These are phyloP conservation scores for Parascedosporium putredinis DNA, from an alignment of 2,329 filamentous ascomycete genomes.

Conservation along the genomic window DNA sequence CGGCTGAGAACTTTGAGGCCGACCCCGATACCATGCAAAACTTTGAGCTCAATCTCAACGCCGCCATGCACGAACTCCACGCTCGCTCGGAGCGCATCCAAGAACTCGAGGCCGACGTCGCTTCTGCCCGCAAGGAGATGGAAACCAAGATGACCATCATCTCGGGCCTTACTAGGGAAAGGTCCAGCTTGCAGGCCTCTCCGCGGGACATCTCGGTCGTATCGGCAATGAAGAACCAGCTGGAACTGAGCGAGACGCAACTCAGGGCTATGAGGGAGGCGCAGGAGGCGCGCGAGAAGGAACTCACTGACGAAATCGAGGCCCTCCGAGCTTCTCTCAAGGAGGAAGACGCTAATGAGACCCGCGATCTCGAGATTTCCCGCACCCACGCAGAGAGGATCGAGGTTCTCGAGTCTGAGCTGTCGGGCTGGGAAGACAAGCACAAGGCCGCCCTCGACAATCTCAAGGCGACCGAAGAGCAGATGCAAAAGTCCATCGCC, in stretches of 20 bases:
- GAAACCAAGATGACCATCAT: constrained; percentile 95
- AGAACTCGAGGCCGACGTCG: constrained; percentile 75
- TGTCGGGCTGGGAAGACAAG: constrained; percentile 64
- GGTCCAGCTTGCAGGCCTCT: constrained; percentile 74
- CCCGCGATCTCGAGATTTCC: constrained; percentile 20
- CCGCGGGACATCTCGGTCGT: constrained; percentile 89
- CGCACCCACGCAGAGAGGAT: constrained; percentile 46
- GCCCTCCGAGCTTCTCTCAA: constrained; percentile 48
- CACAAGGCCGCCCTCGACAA: constrained; percentile 61
- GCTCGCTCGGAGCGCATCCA: constrained; percentile 80
- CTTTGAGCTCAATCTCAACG: constrained; percentile 84
- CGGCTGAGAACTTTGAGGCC: constrained; percentile 71
- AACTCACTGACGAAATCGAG: constrained; percentile 62
- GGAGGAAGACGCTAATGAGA: constrained; percentile 18
- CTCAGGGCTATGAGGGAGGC: constrained; percentile 63
- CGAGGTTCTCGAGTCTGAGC: constrained; percentile 56
- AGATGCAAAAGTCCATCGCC: constrained; percentile 60
- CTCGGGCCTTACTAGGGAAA: constrained; percentile 81
- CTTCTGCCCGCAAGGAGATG: constrained; percentile 85
- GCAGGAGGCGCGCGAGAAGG: constrained; percentile 63
- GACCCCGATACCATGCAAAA: constrained; percentile 79
- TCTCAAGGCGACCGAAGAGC: constrained; percentile 61
- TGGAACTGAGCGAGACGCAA: constrained; percentile 76
- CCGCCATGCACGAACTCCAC: constrained; percentile 87
- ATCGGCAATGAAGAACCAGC: constrained; percentile 74